Conservation (phyloP, 140 eudicot species). For the Bidens hawaiensis region DNA sequence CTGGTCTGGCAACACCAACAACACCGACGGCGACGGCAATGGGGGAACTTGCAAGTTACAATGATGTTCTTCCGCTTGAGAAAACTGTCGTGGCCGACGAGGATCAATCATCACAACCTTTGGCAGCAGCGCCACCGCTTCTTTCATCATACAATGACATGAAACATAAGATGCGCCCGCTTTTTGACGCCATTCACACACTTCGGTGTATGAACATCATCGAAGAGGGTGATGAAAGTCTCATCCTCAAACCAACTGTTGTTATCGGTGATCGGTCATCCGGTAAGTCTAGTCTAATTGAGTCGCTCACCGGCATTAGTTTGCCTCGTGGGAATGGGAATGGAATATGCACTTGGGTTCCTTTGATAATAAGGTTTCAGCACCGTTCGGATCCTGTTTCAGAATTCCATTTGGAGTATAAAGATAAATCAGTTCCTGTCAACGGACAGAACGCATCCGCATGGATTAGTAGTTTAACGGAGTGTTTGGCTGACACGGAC, state of each 20-base stretch:
- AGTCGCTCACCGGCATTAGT: conserved; percentile 35
- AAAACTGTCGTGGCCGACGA: too few species aligned
- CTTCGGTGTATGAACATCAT: conserved; percentile 22
- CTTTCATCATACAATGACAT: conserved; percentile 16
- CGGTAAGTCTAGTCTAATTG: conserved; percentile 29
- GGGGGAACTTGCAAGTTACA: too few species aligned
- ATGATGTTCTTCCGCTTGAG: too few species aligned
- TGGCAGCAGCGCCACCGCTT: too few species aligned
- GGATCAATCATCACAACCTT: too few species aligned
- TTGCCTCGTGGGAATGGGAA: conserved; percentile 22
- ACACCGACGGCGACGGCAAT: too few species aligned
- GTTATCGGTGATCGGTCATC: conserved; percentile 35
- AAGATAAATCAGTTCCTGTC: neutral
- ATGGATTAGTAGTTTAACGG: conserved; percentile 15
- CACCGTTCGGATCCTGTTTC: neutral
- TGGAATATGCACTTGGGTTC: conserved; percentile 26
- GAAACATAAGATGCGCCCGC: conserved; percentile 12
- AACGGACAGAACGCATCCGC: neutral
- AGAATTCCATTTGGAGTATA: conserved; percentile 18
- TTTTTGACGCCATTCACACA: conserved; percentile 22
- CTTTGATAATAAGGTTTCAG: conserved; percentile 15
- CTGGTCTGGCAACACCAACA: too few species aligned
- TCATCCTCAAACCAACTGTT: conserved; percentile 28
- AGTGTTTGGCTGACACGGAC: neutral
- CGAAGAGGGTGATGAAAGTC: conserved; percentile 32